A percentile compares a stretch with the other conserved stretches of the same genome.
phyloP scores from a whole-genome alignment of 2,329 filamentous ascomycete species.

The Apiospora pterosperma region DNA sequence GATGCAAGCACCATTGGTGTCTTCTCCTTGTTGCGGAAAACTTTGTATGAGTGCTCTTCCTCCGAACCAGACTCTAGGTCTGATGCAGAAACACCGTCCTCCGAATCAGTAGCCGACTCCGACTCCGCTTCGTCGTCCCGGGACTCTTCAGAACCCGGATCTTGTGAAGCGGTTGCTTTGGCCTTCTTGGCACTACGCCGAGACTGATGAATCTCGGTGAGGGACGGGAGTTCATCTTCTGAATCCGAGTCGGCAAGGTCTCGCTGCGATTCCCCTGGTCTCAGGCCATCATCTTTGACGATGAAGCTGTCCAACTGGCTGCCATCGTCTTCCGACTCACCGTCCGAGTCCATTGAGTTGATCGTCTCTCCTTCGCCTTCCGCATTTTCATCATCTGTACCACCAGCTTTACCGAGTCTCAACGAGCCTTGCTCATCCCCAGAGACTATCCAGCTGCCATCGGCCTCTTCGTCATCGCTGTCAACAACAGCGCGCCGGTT shows the following conservation, averaged over 20 bases:
- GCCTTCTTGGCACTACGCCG: slow-evolving; percentile 16
- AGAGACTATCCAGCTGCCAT: slow-evolving; percentile 77
- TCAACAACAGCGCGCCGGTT: slow-evolving; percentile 56
- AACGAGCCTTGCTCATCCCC: slow-evolving; percentile 59
- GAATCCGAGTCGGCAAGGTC: slow-evolving; percentile 20
- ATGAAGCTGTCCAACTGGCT: slow-evolving; percentile 56
- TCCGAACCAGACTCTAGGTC: slow-evolving; percentile 40
- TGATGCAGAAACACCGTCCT: slow-evolving; percentile 35
- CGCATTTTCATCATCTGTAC: slow-evolving; percentile 80
- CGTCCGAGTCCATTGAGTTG: slow-evolving; percentile 58
- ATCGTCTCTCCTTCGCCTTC: slow-evolving; percentile 84
- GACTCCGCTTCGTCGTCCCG: slow-evolving; percentile 21
- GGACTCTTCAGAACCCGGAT: slow-evolving; percentile 22
- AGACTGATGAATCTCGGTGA: slow-evolving; percentile 20
- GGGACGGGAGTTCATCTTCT: slow-evolving; percentile 25
- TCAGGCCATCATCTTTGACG: slow-evolving; percentile 43
- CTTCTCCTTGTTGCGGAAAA: slow-evolving; percentile 31
- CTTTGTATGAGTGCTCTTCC: slow-evolving; percentile 26
- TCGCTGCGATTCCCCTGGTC: slow-evolving; percentile 22
- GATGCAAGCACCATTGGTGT: slow-evolving; percentile 62
- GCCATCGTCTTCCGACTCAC: slow-evolving; percentile 37
- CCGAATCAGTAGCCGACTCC: slow-evolving; percentile 17
- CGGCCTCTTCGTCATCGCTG: slow-evolving; percentile 59
- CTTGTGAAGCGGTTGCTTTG: slow-evolving; percentile 3
- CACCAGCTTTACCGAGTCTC: slow-evolving; percentile 74